Percentiles rank a stretch among this genome's conserved stretches.
phyloP scores from a whole-genome alignment of 805 yeast genomes.

The Nakazawaea wickerhamii region DNA sequence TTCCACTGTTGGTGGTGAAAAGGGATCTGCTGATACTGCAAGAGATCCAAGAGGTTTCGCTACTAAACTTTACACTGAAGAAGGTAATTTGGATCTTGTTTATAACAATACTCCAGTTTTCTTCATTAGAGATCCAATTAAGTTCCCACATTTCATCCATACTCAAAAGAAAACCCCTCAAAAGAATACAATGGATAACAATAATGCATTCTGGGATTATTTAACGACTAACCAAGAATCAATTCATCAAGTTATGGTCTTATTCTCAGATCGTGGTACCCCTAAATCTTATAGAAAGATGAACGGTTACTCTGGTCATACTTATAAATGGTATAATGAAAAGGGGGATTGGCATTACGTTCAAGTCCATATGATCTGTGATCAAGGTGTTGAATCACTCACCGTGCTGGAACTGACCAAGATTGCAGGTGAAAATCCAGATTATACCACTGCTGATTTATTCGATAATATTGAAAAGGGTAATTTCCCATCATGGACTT shows the following conservation, averaged over 20 bases:
- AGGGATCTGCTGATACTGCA: slow-evolving; percentile 75
- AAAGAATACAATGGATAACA: slow-evolving; percentile 73
- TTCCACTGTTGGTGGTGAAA: slow-evolving; percentile 85
- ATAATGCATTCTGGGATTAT: slow-evolving; percentile 78
- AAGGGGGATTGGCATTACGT: slow-evolving; percentile 75
- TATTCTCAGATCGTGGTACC: slow-evolving; percentile 80
- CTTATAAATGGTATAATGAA: slow-evolving; percentile 73
- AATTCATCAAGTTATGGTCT: slow-evolving; percentile 64
- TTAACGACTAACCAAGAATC: slow-evolving; percentile 69
- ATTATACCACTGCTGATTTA: slow-evolving; percentile 74
- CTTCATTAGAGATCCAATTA: slow-evolving; percentile 78
- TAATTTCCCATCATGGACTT: slow-evolving; percentile 79
- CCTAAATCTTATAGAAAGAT: slow-evolving; percentile 70
- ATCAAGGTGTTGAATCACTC: slow-evolving; percentile 47
- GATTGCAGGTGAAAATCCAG: slow-evolving; percentile 75
- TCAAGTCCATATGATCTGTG: slow-evolving; percentile 67
- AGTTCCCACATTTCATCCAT: slow-evolving; percentile 85
- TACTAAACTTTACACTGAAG: slow-evolving; percentile 74
- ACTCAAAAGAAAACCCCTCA: slow-evolving; percentile 85
- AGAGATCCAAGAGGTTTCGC: slow-evolving; percentile 89
- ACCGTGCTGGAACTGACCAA: slow-evolving; percentile 63
- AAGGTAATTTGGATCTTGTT: slow-evolving; percentile 81
- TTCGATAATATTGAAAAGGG: slow-evolving; percentile 75
- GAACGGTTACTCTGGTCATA: slow-evolving; percentile 84
- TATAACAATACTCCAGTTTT: slow-evolving; percentile 84